Evolutionary conservation across 2,329 filamentous ascomycete genomes (phyloP).

Genomic region (Nemania serpens): DNA sequence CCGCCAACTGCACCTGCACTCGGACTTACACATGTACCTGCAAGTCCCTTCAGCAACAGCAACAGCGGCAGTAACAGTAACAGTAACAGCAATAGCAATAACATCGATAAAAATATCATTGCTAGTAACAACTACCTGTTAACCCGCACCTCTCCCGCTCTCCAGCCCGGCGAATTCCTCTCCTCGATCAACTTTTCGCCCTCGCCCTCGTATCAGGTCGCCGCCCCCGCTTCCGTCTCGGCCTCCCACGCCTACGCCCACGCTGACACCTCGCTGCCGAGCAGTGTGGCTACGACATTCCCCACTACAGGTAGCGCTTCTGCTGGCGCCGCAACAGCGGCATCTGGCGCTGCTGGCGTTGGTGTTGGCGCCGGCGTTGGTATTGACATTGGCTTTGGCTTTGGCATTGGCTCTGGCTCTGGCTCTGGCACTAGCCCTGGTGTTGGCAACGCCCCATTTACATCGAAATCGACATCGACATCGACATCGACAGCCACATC

Average conservation of each 20-base stretch:
- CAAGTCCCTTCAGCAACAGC: background rate
- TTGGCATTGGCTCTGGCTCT: conserved; percentile 12
- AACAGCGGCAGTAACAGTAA: conserved; percentile 21
- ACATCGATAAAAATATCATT: conserved; percentile 28
- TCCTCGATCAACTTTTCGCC: conserved; percentile 45
- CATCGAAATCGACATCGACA: conserved; percentile 18
- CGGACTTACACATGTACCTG: too few species aligned
- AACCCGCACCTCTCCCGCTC: conserved; percentile 50
- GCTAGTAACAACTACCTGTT: conserved; percentile 22
- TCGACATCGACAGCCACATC: too few species aligned
- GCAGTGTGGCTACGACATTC: conserved; percentile 29
- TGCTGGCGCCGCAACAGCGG: conserved; percentile 18
- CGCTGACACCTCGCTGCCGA: conserved; percentile 8
- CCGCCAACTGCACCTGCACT: conserved; percentile 13
- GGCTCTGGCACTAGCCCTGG: conserved; percentile 8
- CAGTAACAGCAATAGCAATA: conserved; percentile 14
- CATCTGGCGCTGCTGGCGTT: conserved; percentile 25
- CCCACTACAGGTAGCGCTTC: conserved; percentile 32
- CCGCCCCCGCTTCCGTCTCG: conserved; percentile 26
- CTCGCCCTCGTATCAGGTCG: conserved; percentile 34
- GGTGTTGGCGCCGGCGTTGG: conserved; percentile 21
- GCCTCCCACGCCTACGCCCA: conserved; percentile 14
- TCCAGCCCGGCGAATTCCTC: conserved; percentile 52
- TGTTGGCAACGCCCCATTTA: conserved; percentile 24
- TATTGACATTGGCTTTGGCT: conserved; percentile 21